phyloP scores from a whole-genome alignment of 305 asterid genomes.

The Plantago coronopus region DNA sequence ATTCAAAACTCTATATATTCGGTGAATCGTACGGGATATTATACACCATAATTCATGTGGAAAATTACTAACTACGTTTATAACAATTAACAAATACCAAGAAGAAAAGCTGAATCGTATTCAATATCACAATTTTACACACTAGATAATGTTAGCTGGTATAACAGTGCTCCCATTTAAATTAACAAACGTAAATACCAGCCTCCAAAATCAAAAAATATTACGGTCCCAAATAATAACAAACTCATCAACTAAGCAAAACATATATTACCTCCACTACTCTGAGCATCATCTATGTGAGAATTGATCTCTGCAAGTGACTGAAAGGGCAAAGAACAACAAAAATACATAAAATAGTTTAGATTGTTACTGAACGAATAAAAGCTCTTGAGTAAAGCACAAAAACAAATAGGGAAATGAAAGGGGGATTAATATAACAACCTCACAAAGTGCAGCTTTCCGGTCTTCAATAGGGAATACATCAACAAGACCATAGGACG shows the following conservation, averaged over 20 bases:
- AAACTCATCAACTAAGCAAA: slow-evolving; percentile 21
- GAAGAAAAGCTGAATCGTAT: background rate
- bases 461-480: slow-evolving; percentile 94
- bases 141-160: background rate
- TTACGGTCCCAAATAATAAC: slow-evolving; percentile 16
- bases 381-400: slow-evolving; percentile 15
- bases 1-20: background rate
- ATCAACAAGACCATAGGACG: slow-evolving; percentile 93
- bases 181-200: slow-evolving; percentile 6
- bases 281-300: slow-evolving; percentile 66
- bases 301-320: slow-evolving; percentile 83
- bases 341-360: slow-evolving; percentile 27
- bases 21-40: no score
- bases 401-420: no score
- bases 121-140: background rate
- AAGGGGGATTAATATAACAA: slow-evolving; percentile 31
- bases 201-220: slow-evolving; percentile 7
- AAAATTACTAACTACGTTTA: slow-evolving; percentile 4
- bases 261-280: slow-evolving; percentile 71
- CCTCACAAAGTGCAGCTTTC: slow-evolving; percentile 91
- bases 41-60: background rate
- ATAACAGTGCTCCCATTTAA: no score
- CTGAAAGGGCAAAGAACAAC: slow-evolving; percentile 45
- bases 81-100: slow-evolving; percentile 12
- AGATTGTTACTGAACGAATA: slow-evolving; percentile 19